Percentiles rank a stretch among this genome's conserved stretches.
Evolutionary conservation across 2,329 filamentous ascomycete species (phyloP).

Genomic region (Aureobasidium leucospermi): DNA sequence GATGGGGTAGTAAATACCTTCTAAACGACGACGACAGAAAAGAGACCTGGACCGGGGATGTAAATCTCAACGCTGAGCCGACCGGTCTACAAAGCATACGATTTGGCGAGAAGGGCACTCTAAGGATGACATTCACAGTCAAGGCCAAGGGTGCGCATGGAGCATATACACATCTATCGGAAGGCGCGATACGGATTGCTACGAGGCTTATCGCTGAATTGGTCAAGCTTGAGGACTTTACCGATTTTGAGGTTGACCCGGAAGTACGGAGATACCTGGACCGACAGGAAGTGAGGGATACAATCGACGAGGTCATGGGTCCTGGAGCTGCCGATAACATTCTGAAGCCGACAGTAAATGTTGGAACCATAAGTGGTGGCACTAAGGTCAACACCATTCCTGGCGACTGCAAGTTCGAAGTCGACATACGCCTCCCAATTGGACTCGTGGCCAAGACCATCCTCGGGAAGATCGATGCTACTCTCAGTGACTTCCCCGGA

Average conservation of each 20-base stretch:
- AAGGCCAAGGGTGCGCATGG: conserved; percentile 31
- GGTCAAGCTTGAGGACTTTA: conserved; percentile 22
- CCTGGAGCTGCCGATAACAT: conserved; percentile 28
- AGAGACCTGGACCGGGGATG: conserved; percentile 31
- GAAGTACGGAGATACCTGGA: conserved; percentile 26
- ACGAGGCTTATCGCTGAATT: conserved; percentile 26
- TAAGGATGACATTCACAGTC: conserved; percentile 33
- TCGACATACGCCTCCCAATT: conserved; percentile 35
- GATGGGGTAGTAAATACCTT: conserved; percentile 31
- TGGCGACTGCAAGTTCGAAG: conserved; percentile 31
- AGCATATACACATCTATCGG: conserved; percentile 33
- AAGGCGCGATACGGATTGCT: conserved; percentile 33
- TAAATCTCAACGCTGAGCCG: conserved; percentile 35
- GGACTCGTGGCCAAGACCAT: conserved; percentile 28
- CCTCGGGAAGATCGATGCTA: conserved; percentile 23
- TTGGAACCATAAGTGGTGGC: conserved; percentile 35
- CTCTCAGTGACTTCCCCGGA: conserved; percentile 24
- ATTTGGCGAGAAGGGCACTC: conserved; percentile 37
- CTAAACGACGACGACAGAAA: conserved; percentile 25
- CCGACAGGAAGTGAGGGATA: conserved; percentile 24
- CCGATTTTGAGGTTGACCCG: conserved; percentile 22
- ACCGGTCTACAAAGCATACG: conserved; percentile 32
- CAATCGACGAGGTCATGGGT: conserved; percentile 32
- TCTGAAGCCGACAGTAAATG: conserved; percentile 33
- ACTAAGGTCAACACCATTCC: conserved; percentile 39